Evolutionary conservation across 352 stramenopile genomes (phyloP).

Genomic region (Phytophthora constricta): DNA sequence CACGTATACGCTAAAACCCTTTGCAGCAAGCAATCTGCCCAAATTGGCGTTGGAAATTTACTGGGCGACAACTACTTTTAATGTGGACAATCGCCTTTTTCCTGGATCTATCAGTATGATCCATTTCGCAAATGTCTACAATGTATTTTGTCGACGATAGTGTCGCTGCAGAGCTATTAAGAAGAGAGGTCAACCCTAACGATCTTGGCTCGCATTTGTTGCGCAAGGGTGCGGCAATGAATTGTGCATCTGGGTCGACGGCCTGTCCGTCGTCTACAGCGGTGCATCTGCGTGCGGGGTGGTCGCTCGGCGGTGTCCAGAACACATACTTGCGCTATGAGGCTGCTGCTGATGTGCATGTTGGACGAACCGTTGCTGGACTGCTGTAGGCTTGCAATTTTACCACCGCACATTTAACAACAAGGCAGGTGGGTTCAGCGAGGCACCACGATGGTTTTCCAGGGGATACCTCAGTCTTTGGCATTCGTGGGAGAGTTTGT

Average conservation of each 20-base stretch:
- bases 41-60: constrained; percentile 15
- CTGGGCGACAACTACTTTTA: constrained; percentile 11
- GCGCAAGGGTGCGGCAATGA: constrained; percentile 33
- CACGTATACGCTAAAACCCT: constrained; percentile 21
- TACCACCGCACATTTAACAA: constrained; percentile 27
- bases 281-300: constrained; percentile 23
- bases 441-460: constrained; percentile 15
- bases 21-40: constrained; percentile 8
- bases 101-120: constrained; percentile 19
- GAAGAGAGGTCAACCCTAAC: constrained; percentile 17
- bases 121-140: constrained; percentile 18
- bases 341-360: constrained; percentile 22
- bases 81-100: constrained; percentile 9
- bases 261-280: constrained; percentile 24
- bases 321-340: constrained; percentile 32
- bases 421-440: constrained; percentile 1
- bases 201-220: constrained; percentile 34
- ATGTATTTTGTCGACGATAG: constrained; percentile 6
- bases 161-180: constrained; percentile 15
- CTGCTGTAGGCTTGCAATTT: constrained; percentile 17
- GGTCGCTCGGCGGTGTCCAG: constrained; percentile 25
- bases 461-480: constrained; percentile 1
- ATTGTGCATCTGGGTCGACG: constrained; percentile 25
- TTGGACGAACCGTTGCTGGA: constrained; percentile 28
- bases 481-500: constrained; percentile 13